phyloP scores from a whole-genome alignment of 129 eudicot genomes.

The Tagetes patula region DNA sequence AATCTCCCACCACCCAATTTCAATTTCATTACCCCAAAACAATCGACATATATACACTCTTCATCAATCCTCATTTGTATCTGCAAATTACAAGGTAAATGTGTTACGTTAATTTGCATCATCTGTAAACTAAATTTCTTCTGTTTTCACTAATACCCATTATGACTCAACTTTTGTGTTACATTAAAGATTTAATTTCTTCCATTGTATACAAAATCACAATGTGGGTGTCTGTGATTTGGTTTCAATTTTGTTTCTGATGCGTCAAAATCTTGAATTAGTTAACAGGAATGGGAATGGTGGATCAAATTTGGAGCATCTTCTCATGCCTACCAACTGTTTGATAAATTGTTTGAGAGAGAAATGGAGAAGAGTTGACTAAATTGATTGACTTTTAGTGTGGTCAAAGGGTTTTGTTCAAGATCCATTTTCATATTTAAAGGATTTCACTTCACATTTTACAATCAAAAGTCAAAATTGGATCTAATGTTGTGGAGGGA shows the following conservation, averaged over 20 bases:
- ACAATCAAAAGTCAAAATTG: conserved; percentile 14
- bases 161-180: not conserved
- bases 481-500: conserved; percentile 4
- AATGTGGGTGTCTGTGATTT: conserved; percentile 11
- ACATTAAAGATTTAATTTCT: not conserved
- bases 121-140: not conserved
- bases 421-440: conserved; percentile 28
- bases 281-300: not conserved
- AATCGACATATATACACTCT: conserved; percentile 10
- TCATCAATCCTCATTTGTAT: not conserved
- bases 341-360: conserved; percentile 25
- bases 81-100: conserved; percentile 19
- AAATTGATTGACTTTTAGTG: conserved; percentile 18
- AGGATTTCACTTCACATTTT: not conserved
- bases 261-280: conserved; percentile 10
- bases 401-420: conserved; percentile 27
- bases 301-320: conserved; percentile 5
- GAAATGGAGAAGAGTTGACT: conserved; percentile 19
- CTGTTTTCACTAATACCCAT: conserved; percentile 13
- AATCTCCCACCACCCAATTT: conserved; percentile 7
- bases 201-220: conserved; percentile 12
- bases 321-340: conserved; percentile 18
- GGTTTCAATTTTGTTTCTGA: not conserved
- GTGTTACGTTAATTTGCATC: conserved; percentile 4
- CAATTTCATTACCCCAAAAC: conserved; percentile 4